Conservation (phyloP, 768 basidiomycete genomes). For the Mycena vitilis region DNA sequence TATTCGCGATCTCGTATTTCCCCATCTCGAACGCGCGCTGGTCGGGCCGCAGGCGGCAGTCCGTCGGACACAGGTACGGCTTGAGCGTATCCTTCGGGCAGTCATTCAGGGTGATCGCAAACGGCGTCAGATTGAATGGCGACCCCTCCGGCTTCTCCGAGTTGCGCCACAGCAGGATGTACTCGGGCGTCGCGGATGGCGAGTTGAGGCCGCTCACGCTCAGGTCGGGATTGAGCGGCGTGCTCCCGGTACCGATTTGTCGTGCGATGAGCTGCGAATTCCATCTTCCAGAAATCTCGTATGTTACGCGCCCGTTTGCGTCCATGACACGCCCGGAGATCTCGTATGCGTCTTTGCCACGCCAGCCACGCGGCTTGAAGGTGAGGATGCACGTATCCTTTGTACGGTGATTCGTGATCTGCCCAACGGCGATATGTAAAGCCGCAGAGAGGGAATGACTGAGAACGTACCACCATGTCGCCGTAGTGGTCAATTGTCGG, state of each 20-base stretch:
- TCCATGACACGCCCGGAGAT: constrained; percentile 89
- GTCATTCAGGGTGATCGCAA: constrained; percentile 92
- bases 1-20: constrained; percentile 85
- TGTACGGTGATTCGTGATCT: constrained; percentile 92
- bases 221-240: constrained; percentile 79
- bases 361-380: constrained; percentile 97
- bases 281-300: constrained; percentile 97
- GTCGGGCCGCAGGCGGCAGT: constrained; percentile 92
- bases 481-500: constrained; percentile 95
- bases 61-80: constrained; percentile 86
- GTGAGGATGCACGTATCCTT: constrained; percentile 88
- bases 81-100: constrained; percentile 77
- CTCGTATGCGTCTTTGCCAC: constrained; percentile 91
- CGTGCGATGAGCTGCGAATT: constrained; percentile 94
- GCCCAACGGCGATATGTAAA: constrained; percentile 19
- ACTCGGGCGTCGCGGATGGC: constrained; percentile 67
- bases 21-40: constrained; percentile 95
- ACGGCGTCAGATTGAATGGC: constrained; percentile 97
- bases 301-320: constrained; percentile 68
- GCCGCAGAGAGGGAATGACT: constrained; percentile 7
- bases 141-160: constrained; percentile 80
- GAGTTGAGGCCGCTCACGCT: constrained; percentile 59
- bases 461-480: constrained; percentile 84
- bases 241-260: constrained; percentile 68
- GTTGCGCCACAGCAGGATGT: constrained; percentile 93